Percentiles rank a stretch among this genome's conserved stretches.
Evolutionary conservation across 805 yeast genomes (phyloP).

Genomic region (Spathaspora gorwiae): DNA sequence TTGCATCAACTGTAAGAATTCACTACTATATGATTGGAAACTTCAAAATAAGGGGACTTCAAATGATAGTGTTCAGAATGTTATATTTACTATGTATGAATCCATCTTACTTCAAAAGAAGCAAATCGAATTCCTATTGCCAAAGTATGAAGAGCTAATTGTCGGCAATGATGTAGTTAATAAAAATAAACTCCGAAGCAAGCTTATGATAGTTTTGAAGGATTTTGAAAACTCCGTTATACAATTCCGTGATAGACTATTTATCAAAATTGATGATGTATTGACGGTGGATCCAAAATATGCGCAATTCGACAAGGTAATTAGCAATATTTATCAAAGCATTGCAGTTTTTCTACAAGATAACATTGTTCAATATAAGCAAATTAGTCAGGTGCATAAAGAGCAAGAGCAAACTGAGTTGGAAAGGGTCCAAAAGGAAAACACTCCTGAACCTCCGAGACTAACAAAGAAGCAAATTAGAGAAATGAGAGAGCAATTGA

Average conservation of each 20-base stretch:
- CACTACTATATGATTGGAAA: slow-evolving; percentile 51
- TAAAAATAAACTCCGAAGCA: slow-evolving; percentile 16
- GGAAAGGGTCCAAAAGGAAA: slow-evolving; percentile 4
- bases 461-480: slow-evolving; percentile 53
- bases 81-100: slow-evolving; percentile 17
- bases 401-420: slow-evolving; percentile 21
- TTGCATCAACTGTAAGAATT: slow-evolving; percentile 66
- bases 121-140: slow-evolving; percentile 17
- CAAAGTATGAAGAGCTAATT: slow-evolving; percentile 16
- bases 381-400: slow-evolving; percentile 46
- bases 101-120: slow-evolving; percentile 17
- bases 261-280: slow-evolving; percentile 6
- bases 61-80: background rate
- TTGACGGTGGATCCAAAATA: slow-evolving; percentile 11
- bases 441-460: slow-evolving; percentile 14
- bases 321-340: slow-evolving; percentile 52
- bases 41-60: slow-evolving; percentile 3
- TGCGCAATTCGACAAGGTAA: slow-evolving; percentile 22
- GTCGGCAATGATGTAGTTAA: slow-evolving; percentile 9
- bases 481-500: slow-evolving; percentile 62
- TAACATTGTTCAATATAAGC: slow-evolving; percentile 59
- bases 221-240: slow-evolving; percentile 26
- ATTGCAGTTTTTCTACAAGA: slow-evolving; percentile 62
- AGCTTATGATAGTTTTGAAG: slow-evolving; percentile 21
- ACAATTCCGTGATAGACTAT: slow-evolving; percentile 20